Conservation (phyloP, 2,329 filamentous ascomycete genomes). For the Clonostachys sp. region DNA sequence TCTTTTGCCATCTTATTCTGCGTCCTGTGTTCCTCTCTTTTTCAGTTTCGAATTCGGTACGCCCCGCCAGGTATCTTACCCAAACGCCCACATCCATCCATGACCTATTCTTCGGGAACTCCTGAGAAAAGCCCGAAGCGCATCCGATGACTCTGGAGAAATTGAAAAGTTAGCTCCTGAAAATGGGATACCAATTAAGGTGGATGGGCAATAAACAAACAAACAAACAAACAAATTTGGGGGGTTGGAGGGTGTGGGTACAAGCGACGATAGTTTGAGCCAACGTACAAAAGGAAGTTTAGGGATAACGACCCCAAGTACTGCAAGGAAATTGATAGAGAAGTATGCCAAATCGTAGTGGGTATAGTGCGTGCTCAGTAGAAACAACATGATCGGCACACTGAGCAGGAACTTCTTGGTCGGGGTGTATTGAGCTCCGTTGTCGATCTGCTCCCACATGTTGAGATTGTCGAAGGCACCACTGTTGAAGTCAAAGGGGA, state of each 20-base stretch:
- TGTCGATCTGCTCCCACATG: slow-evolving; percentile 99
- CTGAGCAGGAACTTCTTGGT: slow-evolving; percentile 97
- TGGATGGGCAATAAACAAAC: too few species aligned
- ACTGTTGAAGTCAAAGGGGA: slow-evolving; percentile 98
- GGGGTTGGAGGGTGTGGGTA: slow-evolving; percentile 5
- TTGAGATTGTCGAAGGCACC: slow-evolving; percentile 99
- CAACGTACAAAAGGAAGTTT: slow-evolving; percentile 87
- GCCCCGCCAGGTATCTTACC: not conserved
- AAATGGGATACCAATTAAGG: too few species aligned
- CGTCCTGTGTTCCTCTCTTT: not conserved
- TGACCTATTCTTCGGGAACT: slow-evolving; percentile 51
- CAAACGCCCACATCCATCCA: slow-evolving; percentile 7
- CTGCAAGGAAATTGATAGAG: slow-evolving; percentile 92
- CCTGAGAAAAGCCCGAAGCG: slow-evolving; percentile 72
- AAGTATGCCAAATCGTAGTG: slow-evolving; percentile 98
- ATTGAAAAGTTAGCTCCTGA: not conserved
- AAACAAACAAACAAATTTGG: slow-evolving; percentile 8
- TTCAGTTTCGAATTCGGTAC: not conserved
- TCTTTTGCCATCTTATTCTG: not conserved
- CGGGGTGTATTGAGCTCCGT: slow-evolving; percentile 96
- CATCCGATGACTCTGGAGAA: slow-evolving; percentile 67
- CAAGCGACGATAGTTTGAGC: not conserved
- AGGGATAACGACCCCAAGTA: slow-evolving; percentile 88
- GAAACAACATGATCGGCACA: slow-evolving; percentile 89
- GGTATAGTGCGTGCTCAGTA: slow-evolving; percentile 97